phyloP scores from a whole-genome alignment of 2,329 filamentous ascomycete genomes.

The Cercospora berteroae region DNA sequence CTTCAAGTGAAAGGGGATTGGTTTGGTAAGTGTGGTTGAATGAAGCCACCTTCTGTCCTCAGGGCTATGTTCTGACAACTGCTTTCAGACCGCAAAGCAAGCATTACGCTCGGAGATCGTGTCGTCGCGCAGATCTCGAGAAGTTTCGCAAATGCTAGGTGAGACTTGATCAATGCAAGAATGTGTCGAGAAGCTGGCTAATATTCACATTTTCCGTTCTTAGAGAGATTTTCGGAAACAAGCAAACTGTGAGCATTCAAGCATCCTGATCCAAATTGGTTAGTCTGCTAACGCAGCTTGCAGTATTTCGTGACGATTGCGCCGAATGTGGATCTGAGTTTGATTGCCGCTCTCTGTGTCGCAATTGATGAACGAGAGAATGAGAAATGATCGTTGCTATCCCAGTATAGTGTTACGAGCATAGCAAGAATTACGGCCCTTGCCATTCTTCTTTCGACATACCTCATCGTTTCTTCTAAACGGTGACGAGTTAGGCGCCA shows the following conservation, averaged over 20 bases:
- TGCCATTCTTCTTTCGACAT: background rate
- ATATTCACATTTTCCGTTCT: background rate
- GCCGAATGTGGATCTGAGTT: slow-evolving; percentile 63
- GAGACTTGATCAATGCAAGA: background rate
- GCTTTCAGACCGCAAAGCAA: slow-evolving; percentile 50
- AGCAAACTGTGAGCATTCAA: slow-evolving; percentile 53
- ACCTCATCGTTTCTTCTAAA: background rate
- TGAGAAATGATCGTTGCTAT: slow-evolving; percentile 33
- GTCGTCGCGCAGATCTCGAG: slow-evolving; percentile 60
- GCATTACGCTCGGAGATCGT: slow-evolving; percentile 54
- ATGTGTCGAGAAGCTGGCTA: background rate
- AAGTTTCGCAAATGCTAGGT: slow-evolving; percentile 53
- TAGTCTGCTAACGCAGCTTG: slow-evolving; percentile 2
- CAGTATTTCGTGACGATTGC: slow-evolving; percentile 62
- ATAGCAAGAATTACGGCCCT: background rate
- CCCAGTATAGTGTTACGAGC: background rate
- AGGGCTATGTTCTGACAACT: background rate
- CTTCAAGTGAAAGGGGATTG: slow-evolving; percentile 62
- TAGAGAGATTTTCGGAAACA: slow-evolving; percentile 57
- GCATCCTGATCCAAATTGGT: background rate
- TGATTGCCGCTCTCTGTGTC: slow-evolving; percentile 66
- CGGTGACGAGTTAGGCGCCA: background rate
- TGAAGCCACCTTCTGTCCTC: background rate
- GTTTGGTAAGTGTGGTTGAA: slow-evolving; percentile 34
- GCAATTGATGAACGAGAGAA: slow-evolving; percentile 66